These are phyloP conservation scores for Arthrobotrys pseudoclavata DNA, from an alignment of 2,329 filamentous ascomycete species.

Conservation along the genomic window DNA sequence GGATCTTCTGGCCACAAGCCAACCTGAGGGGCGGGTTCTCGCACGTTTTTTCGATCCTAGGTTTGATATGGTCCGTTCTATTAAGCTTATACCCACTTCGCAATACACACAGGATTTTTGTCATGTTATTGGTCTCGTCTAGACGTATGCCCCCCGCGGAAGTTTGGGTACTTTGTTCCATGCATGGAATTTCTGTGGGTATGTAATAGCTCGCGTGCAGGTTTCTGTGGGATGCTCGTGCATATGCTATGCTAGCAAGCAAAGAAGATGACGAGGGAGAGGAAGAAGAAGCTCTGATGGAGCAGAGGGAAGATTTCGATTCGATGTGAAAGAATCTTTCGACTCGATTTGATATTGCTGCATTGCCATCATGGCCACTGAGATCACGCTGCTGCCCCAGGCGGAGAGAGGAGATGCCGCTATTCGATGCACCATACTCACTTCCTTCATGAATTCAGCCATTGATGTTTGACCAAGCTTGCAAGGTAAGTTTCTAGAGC, in stretches of 20 bases:
- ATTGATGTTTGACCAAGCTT: not conserved
- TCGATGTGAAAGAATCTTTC: not conserved
- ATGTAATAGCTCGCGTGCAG: constrained; percentile 43
- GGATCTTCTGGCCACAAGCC: constrained; percentile 41
- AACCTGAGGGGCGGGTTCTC: constrained; percentile 57
- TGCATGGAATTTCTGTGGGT: constrained; percentile 29
- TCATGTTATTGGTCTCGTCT: constrained; percentile 1
- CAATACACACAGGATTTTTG: constrained; percentile 12
- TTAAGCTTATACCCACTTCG: constrained; percentile 51
- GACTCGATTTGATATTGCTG: constrained; percentile 5
- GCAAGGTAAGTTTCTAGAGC: not conserved
- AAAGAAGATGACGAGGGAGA: not conserved
- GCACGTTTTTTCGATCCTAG: constrained; percentile 56
- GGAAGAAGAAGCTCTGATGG: not conserved
- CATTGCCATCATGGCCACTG: constrained; percentile 11
- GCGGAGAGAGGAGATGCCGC: not conserved
- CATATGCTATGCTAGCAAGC: constrained; percentile 20
- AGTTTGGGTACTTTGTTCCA: constrained; percentile 31
- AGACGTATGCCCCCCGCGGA: constrained; percentile 33
- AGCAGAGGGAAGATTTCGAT: not conserved
- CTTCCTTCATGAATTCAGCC: not conserved
- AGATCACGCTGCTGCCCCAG: constrained; percentile 31
- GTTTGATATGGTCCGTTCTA: constrained; percentile 30
- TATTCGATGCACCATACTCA: constrained; percentile 8
- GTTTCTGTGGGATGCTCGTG: constrained; percentile 25